phyloP scores from a whole-genome alignment of 306 rosid genomes.

The Clitoria ternatea region DNA sequence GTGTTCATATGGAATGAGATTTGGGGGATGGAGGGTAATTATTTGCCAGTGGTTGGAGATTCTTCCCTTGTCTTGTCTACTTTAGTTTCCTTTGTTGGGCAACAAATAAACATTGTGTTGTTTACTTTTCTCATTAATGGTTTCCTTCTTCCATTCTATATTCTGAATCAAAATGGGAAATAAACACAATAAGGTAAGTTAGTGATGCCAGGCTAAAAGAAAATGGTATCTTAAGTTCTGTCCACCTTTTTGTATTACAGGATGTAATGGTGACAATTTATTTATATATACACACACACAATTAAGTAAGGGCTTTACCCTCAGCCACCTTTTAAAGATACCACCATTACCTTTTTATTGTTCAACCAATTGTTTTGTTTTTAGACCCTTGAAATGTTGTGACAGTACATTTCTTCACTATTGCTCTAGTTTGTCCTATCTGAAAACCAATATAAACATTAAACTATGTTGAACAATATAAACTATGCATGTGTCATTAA shows the following conservation, averaged over 20 bases:
- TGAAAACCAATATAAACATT: neutral
- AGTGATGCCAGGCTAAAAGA: slow-evolving; percentile 26
- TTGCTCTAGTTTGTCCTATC: neutral
- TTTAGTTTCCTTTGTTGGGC: neutral
- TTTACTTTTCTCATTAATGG: slow-evolving; percentile 1
- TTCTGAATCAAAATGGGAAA: neutral
- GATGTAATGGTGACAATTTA: neutral
- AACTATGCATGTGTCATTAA: no score
- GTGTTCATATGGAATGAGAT: no score
- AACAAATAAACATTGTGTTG: neutral
- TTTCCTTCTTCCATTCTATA: neutral
- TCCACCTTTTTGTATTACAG: neutral
- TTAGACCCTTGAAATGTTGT: neutral
- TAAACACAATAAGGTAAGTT: neutral
- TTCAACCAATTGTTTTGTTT: neutral
- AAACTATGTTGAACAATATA: neutral
- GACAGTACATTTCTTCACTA: neutral
- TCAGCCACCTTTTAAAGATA: slow-evolving; percentile 5
- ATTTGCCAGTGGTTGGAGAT: neutral
- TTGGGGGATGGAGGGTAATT: neutral
- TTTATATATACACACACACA: no score
- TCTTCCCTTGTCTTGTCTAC: slow-evolving; percentile 13
- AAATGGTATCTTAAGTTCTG: neutral
- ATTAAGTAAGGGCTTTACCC: neutral
- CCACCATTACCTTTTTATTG: neutral